These are phyloP conservation scores for Urtica urens DNA, from an alignment of 306 rosid species.

Conservation along the genomic window DNA sequence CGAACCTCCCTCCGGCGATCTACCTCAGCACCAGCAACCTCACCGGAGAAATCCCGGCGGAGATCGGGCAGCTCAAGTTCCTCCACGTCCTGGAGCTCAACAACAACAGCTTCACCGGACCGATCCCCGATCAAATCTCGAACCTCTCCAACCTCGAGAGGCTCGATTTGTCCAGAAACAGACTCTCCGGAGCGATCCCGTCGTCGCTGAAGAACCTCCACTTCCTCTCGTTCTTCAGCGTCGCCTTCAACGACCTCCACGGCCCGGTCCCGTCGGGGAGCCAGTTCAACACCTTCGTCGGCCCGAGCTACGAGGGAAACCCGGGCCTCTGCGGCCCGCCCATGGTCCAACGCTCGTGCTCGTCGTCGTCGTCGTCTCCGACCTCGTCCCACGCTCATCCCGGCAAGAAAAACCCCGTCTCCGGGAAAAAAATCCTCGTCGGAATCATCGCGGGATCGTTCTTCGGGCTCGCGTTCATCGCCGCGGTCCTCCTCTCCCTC, in stretches of 20 bases:
- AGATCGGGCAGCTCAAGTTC: constrained; percentile 52
- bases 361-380: constrained; percentile 16
- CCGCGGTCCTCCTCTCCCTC: constrained; percentile 32
- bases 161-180: constrained; percentile 61
- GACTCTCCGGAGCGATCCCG: constrained; percentile 70
- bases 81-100: constrained; percentile 55
- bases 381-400: no score
- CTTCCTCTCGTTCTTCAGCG: constrained; percentile 80
- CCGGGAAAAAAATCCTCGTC: constrained; percentile 35
- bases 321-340: constrained; percentile 45
- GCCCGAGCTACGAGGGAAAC: constrained; percentile 63
- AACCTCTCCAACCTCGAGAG: constrained; percentile 63
- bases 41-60: constrained; percentile 49
- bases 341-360: constrained; percentile 44
- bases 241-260: constrained; percentile 64
- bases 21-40: constrained; percentile 54
- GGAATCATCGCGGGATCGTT: constrained; percentile 31
- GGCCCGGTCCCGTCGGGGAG: constrained; percentile 71
- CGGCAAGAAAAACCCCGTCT: no score
- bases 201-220: constrained; percentile 45
- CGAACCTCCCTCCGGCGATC: constrained; percentile 64
- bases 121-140: constrained; percentile 55
- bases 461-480: constrained; percentile 38
- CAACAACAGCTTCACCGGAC: constrained; percentile 56
- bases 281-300: constrained; percentile 67